Base-by-base conservation (phyloP, 129 eudicot species). In the Ambrosia trifida region DNA sequence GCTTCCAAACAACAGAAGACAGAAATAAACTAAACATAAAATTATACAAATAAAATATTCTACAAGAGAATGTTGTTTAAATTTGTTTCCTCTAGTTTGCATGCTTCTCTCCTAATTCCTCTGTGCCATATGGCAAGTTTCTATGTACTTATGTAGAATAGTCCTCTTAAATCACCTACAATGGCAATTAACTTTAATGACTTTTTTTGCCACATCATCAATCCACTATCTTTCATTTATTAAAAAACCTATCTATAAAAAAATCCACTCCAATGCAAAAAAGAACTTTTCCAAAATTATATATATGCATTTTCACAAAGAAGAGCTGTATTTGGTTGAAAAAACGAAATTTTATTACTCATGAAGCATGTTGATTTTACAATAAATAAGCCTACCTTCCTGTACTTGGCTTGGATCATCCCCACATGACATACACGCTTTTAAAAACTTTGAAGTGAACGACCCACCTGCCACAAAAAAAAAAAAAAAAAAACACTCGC, bases 391-490 rank as follows among this genome's bases (percentile, higher is more conserved):
- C 69, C 44, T 80, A 94, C 98, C 98, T 87, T 87, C 95, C 67
- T 75, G 92, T 63, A 84, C 83, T 76, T 85, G 87, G 78, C 90
- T 89, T 74, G 95, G 95, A 81, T 89, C 98, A 11, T 94, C 90
- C 32, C 98, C 98, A 47, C 98, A 94, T 4, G 98, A 80, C 65
- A 94, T 83, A 76, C 98, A 94, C 9, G 87, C 68, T 58, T 81
- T 87, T n/a, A 94, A 53, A 24, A 89, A 57, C 67, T 76, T 59
- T 49, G 90, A 77, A 58, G 86, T 72, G 63, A 84, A 51, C 60
- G 88, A 85, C 46, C 90, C 95, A 81, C 90, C 97, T 89, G 90
- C 87, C 83, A 85, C 57, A 79, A 33, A 19, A 64, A 40, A 19
- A 69, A 64, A 40, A 19, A 69, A 24, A 24, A 24, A 38, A 85